phyloP scores from a whole-genome alignment of 2,329 filamentous ascomycete genomes.

The Talaromyces marneffei region DNA sequence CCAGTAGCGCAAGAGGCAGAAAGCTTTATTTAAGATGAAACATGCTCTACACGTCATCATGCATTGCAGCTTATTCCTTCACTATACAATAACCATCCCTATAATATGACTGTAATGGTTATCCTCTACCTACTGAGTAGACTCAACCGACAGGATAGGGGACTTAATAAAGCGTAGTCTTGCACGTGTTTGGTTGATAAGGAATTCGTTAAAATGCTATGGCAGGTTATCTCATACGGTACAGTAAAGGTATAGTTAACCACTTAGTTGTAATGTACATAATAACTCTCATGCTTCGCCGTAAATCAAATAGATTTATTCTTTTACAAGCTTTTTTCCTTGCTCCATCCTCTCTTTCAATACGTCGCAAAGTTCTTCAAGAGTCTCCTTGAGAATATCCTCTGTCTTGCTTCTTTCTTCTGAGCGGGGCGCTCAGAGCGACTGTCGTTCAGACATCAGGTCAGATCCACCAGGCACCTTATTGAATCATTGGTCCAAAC shows the following conservation, averaged over 20 bases:
- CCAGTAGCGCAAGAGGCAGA: background rate
- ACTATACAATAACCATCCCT: background rate
- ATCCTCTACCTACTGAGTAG: no score
- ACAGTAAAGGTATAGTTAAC: background rate
- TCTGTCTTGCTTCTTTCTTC: slow-evolving; percentile 1
- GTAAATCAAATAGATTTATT: background rate
- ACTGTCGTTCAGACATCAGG: background rate
- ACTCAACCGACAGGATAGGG: no score
- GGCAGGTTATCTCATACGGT: background rate
- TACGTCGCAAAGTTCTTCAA: background rate
- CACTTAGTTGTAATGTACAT: background rate
- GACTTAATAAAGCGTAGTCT: no score
- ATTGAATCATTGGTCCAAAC: background rate
- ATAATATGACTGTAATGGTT: no score
- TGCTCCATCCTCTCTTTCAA: slow-evolving; percentile 1
- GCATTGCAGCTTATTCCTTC: background rate
- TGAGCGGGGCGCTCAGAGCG: background rate
- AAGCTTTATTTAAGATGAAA: background rate
- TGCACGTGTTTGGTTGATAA: background rate
- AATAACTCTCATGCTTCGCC: background rate
- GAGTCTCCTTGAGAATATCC: background rate
- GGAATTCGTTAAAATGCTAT: background rate
- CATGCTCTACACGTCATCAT: background rate
- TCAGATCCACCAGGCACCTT: background rate
- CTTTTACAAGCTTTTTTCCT: background rate